Percentiles rank a stretch among this genome's conserved stretches.
Evolutionary conservation across 2,329 filamentous ascomycete species (phyloP).

Genomic region (Penicillium aurantiogriseum): DNA sequence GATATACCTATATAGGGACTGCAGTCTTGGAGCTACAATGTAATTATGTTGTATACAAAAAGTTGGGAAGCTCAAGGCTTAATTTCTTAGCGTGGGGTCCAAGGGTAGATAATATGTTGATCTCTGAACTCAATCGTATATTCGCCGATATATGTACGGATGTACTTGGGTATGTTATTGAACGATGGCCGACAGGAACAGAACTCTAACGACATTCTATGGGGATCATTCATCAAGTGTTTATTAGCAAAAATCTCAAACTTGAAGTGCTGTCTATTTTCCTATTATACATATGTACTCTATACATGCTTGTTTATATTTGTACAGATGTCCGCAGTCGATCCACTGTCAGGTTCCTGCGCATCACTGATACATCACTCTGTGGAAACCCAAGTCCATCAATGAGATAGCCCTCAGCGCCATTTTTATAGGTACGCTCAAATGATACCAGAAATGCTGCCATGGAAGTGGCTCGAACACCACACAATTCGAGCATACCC

Average conservation of each 20-base stretch:
- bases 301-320: neutral
- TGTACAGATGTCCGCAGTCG: neutral
- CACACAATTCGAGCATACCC: conserved; percentile 27
- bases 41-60: too few relatives aligned
- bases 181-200: too few relatives aligned
- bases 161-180: too few relatives aligned
- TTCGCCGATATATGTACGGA: too few relatives aligned
- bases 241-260: too few relatives aligned
- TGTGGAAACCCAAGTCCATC: conserved; percentile 22
- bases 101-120: too few relatives aligned
- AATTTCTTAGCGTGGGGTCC: neutral
- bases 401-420: conserved; percentile 24
- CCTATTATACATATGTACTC: neutral
- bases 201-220: too few relatives aligned
- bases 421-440: conserved; percentile 21
- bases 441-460: conserved; percentile 26
- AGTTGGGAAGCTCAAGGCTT: neutral
- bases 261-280: too few relatives aligned
- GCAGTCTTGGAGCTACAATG: too few relatives aligned
- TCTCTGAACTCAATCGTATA: too few relatives aligned
- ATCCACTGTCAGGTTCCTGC: conserved; percentile 17
- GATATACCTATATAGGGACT: too few relatives aligned
- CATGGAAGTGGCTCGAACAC: conserved; percentile 27
- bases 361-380: conserved; percentile 22
- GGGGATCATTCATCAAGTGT: too few relatives aligned